A percentile compares a stretch with the other conserved stretches of the same genome.
These are phyloP conservation scores for Solanum chmielewskii DNA, from an alignment of 257 asterid species.

Conservation along the genomic window DNA sequence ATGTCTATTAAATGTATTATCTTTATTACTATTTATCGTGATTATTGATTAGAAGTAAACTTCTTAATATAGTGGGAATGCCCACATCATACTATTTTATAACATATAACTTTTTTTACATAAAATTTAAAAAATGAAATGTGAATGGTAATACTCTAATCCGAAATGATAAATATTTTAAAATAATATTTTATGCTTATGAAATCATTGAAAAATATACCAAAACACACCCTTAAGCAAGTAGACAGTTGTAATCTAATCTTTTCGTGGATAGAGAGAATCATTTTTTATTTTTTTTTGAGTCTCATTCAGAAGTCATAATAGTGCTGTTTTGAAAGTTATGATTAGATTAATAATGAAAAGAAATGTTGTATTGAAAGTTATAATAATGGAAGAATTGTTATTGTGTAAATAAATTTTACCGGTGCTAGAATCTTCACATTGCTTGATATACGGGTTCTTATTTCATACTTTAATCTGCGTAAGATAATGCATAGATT, in stretches of 20 bases:
- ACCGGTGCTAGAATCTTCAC: background rate
- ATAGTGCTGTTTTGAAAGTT: background rate
- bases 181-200: background rate
- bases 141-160: background rate
- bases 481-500: background rate
- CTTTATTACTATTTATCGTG: too few relatives aligned
- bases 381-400: background rate
- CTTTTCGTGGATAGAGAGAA: background rate
- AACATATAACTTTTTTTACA: background rate
- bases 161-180: background rate
- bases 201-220: background rate
- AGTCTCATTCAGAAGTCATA: background rate
- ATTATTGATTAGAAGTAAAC: too few relatives aligned
- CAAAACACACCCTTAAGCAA: background rate
- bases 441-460: background rate
- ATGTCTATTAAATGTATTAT: background rate
- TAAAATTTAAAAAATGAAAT: background rate
- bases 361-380: background rate
- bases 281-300: background rate
- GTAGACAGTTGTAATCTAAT: background rate
- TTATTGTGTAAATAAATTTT: background rate
- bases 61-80: too few relatives aligned
- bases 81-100: too few relatives aligned
- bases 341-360: background rate
- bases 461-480: background rate